Evolutionary conservation across 306 rosid species (phyloP).

Genomic region (Fragaria vesca): DNA sequence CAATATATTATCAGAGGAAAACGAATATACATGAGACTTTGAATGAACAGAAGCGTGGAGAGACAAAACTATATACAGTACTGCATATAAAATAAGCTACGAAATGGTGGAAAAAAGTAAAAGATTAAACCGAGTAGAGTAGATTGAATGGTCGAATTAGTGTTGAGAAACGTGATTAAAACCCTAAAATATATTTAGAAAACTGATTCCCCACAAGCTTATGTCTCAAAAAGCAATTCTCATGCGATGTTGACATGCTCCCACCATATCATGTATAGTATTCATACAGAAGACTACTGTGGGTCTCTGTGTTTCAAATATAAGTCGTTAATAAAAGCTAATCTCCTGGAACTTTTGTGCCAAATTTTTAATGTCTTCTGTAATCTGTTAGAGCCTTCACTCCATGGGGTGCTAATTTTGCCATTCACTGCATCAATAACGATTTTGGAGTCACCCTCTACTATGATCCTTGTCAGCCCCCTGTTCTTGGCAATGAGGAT

Average conservation of each 20-base stretch:
- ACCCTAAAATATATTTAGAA: constrained; percentile 27
- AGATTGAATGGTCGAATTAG: constrained; percentile 35
- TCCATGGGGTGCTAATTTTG: no score
- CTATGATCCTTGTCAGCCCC: no score
- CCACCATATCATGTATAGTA: background rate
- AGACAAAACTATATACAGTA: background rate
- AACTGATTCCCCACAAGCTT: constrained; percentile 47
- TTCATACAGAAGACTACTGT: background rate
- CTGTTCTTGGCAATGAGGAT: no score
- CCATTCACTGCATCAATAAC: no score
- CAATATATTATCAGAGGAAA: no score
- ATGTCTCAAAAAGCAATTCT: constrained; percentile 19
- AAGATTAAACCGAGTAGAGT: background rate
- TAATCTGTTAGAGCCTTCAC: no score
- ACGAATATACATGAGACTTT: background rate
- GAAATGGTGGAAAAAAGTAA: background rate
- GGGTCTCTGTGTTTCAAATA: no score
- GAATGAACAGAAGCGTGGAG: background rate
- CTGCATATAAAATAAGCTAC: background rate
- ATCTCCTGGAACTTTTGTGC: no score
- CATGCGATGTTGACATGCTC: background rate
- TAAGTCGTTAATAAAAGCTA: no score
- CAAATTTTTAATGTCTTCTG: no score
- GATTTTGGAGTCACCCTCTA: no score
- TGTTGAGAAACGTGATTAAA: constrained; percentile 42